These are phyloP conservation scores for Gymnopilus junonius DNA, from an alignment of 768 basidiomycete genomes.

Conservation along the genomic window DNA sequence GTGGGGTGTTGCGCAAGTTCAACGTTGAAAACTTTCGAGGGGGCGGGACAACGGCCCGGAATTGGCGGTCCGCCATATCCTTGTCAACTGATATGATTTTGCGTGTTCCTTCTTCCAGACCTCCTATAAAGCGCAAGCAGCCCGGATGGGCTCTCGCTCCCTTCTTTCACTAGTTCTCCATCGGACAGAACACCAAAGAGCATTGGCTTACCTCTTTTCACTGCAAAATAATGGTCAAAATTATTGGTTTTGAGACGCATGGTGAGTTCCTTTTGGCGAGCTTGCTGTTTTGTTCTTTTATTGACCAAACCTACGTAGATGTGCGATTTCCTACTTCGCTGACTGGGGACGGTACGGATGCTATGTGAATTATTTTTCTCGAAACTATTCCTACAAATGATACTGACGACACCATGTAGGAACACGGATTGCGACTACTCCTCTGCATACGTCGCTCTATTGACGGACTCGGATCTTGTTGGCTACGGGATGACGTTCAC, in stretches of 20 bases:
- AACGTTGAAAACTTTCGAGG: neutral
- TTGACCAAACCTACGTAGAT: conserved; percentile 47
- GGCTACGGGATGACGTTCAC: conserved; percentile 97
- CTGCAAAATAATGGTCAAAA: conserved; percentile 32
- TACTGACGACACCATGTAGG: conserved; percentile 47
- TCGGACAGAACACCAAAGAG: neutral
- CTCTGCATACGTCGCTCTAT: conserved; percentile 84
- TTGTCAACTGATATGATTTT: conserved; percentile 7
- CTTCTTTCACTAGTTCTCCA: neutral
- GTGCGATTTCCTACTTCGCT: conserved; percentile 92
- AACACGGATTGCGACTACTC: conserved; percentile 97
- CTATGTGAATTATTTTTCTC: conserved; percentile 59
- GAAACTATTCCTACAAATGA: neutral
- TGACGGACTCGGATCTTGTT: conserved; percentile 74
- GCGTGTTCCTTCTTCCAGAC: conserved; percentile 1
- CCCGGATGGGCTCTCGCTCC: neutral
- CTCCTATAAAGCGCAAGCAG: neutral
- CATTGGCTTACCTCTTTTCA: neutral
- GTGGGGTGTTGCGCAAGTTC: neutral
- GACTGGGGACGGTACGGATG: conserved; percentile 92
- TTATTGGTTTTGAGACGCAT: conserved; percentile 38
- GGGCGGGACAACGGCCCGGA: neutral
- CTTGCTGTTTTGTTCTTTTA: neutral
- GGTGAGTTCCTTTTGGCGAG: conserved; percentile 21
- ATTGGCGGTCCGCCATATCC: neutral